Evolutionary conservation across 2,329 filamentous ascomycete genomes (phyloP).

Genomic region (Phialophora verrucosa): DNA sequence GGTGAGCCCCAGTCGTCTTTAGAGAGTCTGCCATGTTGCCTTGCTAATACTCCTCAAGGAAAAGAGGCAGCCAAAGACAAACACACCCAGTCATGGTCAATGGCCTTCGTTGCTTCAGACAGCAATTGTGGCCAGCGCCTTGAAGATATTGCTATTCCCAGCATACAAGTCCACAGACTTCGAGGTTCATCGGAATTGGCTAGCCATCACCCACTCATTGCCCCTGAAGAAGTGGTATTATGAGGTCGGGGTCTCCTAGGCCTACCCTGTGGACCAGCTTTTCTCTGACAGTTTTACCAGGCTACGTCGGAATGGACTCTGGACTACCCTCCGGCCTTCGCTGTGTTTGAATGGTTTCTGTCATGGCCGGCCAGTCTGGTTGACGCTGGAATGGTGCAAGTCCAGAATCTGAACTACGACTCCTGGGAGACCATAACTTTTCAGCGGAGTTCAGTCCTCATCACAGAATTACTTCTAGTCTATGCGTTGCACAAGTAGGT

Average conservation of each 20-base stretch:
- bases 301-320: constrained; percentile 99
- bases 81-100: constrained; percentile 28
- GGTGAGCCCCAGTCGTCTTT: constrained; percentile 17
- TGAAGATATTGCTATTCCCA: constrained; percentile 91
- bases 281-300: constrained; percentile 44
- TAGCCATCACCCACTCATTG: constrained; percentile 90
- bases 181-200: constrained; percentile 98
- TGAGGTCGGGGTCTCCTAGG: constrained; percentile 61
- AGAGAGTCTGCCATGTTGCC: not conserved
- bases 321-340: constrained; percentile 98
- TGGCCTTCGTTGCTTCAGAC: constrained; percentile 83
- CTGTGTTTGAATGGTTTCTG: constrained; percentile 92
- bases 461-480: constrained; percentile 81
- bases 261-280: not conserved
- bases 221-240: constrained; percentile 92
- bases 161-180: constrained; percentile 99
- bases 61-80: constrained; percentile 16
- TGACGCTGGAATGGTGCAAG: constrained; percentile 80
- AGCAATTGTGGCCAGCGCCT: constrained; percentile 80
- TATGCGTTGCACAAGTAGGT: constrained; percentile 78
- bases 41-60: constrained; percentile 28
- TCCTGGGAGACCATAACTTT: constrained; percentile 96
- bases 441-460: constrained; percentile 84
- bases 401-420: constrained; percentile 82
- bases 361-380: constrained; percentile 78